Conservation (phyloP, 345 rosid species). For the Litchi chinensis region DNA sequence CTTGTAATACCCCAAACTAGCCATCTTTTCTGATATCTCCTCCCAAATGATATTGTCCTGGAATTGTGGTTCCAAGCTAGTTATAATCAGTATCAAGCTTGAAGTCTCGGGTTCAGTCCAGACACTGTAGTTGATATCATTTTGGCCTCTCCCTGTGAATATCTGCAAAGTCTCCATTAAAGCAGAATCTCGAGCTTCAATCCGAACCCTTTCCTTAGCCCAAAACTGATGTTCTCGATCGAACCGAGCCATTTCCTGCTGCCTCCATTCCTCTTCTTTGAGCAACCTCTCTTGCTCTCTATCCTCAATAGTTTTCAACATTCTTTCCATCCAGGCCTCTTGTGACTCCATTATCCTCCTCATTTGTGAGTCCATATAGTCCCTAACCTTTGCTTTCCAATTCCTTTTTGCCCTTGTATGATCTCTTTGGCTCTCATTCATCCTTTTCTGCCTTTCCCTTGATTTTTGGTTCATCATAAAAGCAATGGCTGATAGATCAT, state of each 20-base stretch:
- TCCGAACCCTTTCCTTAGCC: conserved; percentile 58
- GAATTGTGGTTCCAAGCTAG: conserved; percentile 39
- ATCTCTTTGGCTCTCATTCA: conserved; percentile 21
- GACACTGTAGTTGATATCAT: conserved; percentile 1
- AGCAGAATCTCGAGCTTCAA: conserved; percentile 53
- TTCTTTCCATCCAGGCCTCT: conserved; percentile 65
- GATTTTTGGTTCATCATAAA: conserved; percentile 44
- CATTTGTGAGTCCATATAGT: conserved; percentile 45
- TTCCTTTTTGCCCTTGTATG: conserved; percentile 24
- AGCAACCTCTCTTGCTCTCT: conserved; percentile 49
- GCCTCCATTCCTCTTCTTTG: conserved; percentile 58
- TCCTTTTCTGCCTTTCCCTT: conserved; percentile 31
- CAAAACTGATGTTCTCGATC: conserved; percentile 46
- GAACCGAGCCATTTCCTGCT: conserved; percentile 46
- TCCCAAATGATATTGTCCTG: conserved; percentile 41
- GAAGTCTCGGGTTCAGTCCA: conserved; percentile 50
- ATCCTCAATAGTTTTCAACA: conserved; percentile 52
- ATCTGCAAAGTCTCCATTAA: conserved; percentile 49
- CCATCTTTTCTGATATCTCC: conserved; percentile 48
- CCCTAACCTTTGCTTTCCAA: conserved; percentile 52
- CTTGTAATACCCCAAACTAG: conserved; percentile 39
- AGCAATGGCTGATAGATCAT: conserved; percentile 54
- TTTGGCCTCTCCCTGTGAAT: conserved; percentile 23
- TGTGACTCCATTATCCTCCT: conserved; percentile 49
- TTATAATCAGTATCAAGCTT: conserved; percentile 40